Conservation (phyloP, 768 basidiomycete species). For the Mycena vulgaris region DNA sequence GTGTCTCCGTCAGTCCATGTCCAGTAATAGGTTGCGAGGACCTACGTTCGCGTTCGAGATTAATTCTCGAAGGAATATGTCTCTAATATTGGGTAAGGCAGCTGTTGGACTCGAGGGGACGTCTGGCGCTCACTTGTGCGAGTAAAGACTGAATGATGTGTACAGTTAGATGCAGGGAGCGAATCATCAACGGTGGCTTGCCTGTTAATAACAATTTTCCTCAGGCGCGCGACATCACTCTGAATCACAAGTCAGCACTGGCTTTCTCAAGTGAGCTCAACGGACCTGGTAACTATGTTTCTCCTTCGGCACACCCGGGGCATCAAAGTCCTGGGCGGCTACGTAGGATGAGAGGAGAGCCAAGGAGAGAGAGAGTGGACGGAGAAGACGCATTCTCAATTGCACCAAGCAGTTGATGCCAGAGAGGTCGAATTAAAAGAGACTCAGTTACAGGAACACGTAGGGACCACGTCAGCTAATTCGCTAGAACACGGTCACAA, state of each 20-base stretch:
- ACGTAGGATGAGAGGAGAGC: slow-evolving; percentile 60
- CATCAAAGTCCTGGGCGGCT: slow-evolving; percentile 63
- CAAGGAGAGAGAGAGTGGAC: slow-evolving; percentile 64
- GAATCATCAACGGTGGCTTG: slow-evolving; percentile 44
- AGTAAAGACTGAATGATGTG: slow-evolving; percentile 74
- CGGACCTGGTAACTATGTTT: slow-evolving; percentile 82
- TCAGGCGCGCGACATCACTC: slow-evolving; percentile 95
- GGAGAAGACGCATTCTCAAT: slow-evolving; percentile 69
- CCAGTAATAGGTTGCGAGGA: neutral
- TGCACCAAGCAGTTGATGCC: too few species aligned
- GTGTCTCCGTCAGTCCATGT: slow-evolving; percentile 1
- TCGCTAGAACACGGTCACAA: too few species aligned
- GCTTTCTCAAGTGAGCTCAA: neutral
- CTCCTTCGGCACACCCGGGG: slow-evolving; percentile 59
- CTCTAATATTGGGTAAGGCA: slow-evolving; percentile 57
- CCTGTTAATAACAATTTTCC: slow-evolving; percentile 96
- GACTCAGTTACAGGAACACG: too few species aligned
- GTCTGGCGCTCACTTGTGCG: slow-evolving; percentile 71
- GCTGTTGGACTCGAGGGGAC: neutral
- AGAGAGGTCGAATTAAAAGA: too few species aligned
- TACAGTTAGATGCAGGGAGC: slow-evolving; percentile 12
- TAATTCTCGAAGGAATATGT: slow-evolving; percentile 91
- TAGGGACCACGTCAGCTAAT: slow-evolving; percentile 5
- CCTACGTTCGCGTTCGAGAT: slow-evolving; percentile 88
- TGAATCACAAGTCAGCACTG: slow-evolving; percentile 47